phyloP scores from a whole-genome alignment of 1,284 basidiomycete species.

The Ganoderma lucidum region DNA sequence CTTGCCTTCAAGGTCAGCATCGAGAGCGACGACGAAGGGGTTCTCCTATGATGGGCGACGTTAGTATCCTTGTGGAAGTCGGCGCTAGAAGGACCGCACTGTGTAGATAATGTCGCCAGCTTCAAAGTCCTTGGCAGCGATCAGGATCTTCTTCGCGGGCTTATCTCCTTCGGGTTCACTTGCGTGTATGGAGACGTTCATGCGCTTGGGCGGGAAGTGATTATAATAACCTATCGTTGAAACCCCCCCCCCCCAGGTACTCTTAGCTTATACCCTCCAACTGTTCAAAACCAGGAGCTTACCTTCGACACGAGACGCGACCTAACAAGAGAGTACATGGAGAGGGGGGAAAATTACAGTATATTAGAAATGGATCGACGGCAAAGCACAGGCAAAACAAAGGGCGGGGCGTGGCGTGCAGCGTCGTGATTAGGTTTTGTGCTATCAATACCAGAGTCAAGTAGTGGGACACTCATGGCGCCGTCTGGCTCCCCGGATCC shows the following conservation, averaged over 20 bases:
- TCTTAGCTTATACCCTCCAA: slow-evolving; percentile 34
- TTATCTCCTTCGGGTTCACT: slow-evolving; percentile 50
- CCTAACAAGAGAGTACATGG: slow-evolving; percentile 51
- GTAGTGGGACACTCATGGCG: slow-evolving; percentile 33
- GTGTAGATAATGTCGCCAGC: slow-evolving; percentile 80
- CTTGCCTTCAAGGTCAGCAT: slow-evolving; percentile 69
- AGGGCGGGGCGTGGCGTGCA: slow-evolving; percentile 28
- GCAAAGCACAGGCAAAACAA: slow-evolving; percentile 35
- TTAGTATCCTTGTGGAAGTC: background rate
- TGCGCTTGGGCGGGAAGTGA: slow-evolving; percentile 72
- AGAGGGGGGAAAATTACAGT: slow-evolving; percentile 49
- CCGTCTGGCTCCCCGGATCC: slow-evolving; percentile 67
- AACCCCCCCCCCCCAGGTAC: slow-evolving; percentile 15
- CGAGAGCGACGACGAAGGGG: slow-evolving; percentile 73
- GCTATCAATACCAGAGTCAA: slow-evolving; percentile 22
- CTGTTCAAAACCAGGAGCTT: slow-evolving; percentile 50
- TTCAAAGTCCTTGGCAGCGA: slow-evolving; percentile 72
- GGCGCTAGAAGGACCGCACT: slow-evolving; percentile 46
- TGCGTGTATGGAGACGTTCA: slow-evolving; percentile 63
- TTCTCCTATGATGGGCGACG: slow-evolving; percentile 58
- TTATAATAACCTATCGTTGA: slow-evolving; percentile 73
- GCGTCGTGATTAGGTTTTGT: slow-evolving; percentile 23
- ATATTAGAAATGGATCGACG: slow-evolving; percentile 65
- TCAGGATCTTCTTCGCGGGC: slow-evolving; percentile 59
- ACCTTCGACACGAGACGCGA: slow-evolving; percentile 78